These are phyloP conservation scores for Gracilaria gracilis DNA, from an alignment of 23 red algal species.

Conservation along the genomic window DNA sequence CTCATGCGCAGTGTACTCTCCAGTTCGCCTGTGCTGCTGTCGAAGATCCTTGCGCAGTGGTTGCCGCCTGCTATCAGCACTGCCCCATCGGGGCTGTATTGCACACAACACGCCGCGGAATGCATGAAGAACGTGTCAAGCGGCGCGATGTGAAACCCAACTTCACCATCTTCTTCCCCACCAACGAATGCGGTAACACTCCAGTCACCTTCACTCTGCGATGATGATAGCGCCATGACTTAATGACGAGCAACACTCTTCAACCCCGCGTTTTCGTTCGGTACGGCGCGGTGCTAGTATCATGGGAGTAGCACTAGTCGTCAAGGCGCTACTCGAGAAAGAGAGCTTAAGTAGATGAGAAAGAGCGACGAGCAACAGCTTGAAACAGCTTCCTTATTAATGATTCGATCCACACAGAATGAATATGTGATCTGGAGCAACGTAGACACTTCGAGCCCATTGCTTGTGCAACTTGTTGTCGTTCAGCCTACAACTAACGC, in stretches of 20 bases:
- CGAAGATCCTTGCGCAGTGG: background rate
- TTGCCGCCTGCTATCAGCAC: background rate
- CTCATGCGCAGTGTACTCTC: background rate
- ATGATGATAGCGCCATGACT: background rate
- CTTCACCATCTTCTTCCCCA: background rate
- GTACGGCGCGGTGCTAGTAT: background rate
- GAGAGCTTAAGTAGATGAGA: background rate
- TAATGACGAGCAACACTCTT: background rate
- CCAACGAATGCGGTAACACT: background rate
- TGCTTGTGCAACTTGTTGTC: too few species aligned
- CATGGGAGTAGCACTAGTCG: too few species aligned
- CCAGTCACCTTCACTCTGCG: background rate
- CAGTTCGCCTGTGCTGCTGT: background rate
- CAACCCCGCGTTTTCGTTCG: background rate
- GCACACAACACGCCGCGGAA: background rate
- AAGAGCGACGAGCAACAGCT: background rate
- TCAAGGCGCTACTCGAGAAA: background rate
- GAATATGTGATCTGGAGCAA: background rate
- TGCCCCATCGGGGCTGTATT: background rate
- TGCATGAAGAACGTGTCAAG: background rate
- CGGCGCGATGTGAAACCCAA: background rate
- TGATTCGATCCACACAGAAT: too few species aligned
- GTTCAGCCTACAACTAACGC: too few species aligned
- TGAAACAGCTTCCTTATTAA: background rate
- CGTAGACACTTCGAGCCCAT: background rate